Evolutionary conservation across 139 green algal genomes (phyloP).

Genomic region (Asterochloris sp.): DNA sequence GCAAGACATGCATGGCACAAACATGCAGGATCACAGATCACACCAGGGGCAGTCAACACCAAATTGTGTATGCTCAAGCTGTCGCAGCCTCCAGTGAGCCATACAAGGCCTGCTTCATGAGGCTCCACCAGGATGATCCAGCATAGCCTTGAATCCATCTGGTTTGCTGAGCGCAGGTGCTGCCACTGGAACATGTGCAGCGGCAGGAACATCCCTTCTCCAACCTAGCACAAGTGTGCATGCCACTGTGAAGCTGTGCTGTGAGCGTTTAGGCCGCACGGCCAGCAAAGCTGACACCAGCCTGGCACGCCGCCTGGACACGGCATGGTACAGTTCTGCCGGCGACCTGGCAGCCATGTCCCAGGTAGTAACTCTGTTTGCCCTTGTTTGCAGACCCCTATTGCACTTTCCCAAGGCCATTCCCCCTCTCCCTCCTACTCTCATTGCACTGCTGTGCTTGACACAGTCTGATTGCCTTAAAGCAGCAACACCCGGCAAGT

Average conservation of each 20-base stretch:
- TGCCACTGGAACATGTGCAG: neutral
- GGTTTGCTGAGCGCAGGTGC: too few species aligned
- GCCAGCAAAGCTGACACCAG: neutral
- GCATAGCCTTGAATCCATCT: too few species aligned
- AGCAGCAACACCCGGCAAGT: neutral
- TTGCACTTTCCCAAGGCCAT: too few species aligned
- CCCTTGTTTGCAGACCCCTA: neutral
- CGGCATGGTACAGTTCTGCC: slow-evolving; percentile 29
- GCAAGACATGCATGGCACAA: too few species aligned
- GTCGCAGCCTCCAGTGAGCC: too few species aligned
- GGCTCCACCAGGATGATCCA: too few species aligned
- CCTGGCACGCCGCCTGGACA: neutral
- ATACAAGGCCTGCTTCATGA: too few species aligned
- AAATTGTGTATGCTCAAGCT: too few species aligned
- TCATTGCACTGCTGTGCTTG: neutral
- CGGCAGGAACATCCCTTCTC: neutral
- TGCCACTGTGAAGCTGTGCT: neutral
- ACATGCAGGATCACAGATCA: too few species aligned
- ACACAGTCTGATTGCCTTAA: neutral
- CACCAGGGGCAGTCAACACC: too few species aligned
- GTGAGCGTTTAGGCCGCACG: neutral
- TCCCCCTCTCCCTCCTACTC: too few species aligned
- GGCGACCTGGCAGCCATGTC: slow-evolving; percentile 30
- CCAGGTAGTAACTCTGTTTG: neutral
- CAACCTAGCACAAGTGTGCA: neutral